Evolutionary conservation across 1,139 yeast genomes (phyloP).

Genomic region (Zygosaccharomyces sapae): DNA sequence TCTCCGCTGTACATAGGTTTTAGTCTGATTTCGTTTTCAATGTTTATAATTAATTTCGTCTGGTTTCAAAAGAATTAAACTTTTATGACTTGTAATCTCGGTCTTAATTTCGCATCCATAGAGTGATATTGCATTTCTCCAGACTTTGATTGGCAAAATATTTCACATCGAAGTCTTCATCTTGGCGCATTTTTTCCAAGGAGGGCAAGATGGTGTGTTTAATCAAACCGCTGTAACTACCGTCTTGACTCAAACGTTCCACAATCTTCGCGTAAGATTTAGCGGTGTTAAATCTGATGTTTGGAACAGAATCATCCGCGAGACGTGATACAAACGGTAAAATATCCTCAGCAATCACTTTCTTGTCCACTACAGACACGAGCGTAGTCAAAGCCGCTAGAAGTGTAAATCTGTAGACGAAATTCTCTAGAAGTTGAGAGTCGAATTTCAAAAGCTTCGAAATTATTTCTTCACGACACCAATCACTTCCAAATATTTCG

Average conservation of each 20-base stretch:
- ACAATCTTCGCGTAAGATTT: constrained; percentile 65
- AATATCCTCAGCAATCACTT: constrained; percentile 57
- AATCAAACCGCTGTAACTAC: constrained; percentile 42
- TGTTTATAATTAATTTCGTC: not conserved
- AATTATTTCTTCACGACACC: constrained; percentile 87
- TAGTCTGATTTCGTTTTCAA: not conserved
- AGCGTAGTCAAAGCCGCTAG: constrained; percentile 80
- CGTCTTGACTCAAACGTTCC: constrained; percentile 44
- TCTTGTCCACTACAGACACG: constrained; percentile 60
- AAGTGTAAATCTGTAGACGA: constrained; percentile 87
- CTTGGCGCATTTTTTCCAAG: constrained; percentile 61
- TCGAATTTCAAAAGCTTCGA: constrained; percentile 61
- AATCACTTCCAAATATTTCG: constrained; percentile 81
- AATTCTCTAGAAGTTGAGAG: constrained; percentile 43
- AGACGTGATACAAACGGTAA: constrained; percentile 76
- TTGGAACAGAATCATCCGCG: constrained; percentile 80
- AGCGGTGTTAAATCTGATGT: constrained; percentile 91
- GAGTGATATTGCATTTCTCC: constrained; percentile 30
- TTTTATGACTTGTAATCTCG: too few relatives aligned
- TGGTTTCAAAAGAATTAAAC: too few relatives aligned
- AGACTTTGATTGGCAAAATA: constrained; percentile 70
- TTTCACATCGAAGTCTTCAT: constrained; percentile 83
- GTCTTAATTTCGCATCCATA: not conserved
- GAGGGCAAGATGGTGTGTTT: constrained; percentile 56
- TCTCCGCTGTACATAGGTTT: not conserved